phyloP scores from a whole-genome alignment of 148 eudicot genomes.

The Rhododendron henanense region DNA sequence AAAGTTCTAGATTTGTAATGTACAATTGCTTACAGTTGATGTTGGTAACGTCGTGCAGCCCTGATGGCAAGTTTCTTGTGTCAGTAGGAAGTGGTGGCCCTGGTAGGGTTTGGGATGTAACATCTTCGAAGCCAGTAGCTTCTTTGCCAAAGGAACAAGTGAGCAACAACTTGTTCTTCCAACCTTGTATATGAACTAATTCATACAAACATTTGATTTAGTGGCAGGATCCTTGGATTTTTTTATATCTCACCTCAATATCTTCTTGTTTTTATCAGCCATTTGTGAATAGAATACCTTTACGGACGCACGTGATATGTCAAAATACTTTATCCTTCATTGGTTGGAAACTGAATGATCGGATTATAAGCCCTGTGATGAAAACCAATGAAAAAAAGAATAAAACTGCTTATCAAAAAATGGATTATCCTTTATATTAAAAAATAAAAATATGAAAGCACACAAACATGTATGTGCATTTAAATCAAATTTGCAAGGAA shows the following conservation, averaged over 20 bases:
- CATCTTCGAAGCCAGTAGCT: conserved; percentile 48
- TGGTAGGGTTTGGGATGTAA: conserved; percentile 85
- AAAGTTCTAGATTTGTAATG: background rate
- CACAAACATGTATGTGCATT: too few species aligned
- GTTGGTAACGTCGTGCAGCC: conserved; percentile 43
- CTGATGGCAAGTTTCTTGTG: conserved; percentile 80
- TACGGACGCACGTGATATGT: background rate
- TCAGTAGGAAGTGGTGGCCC: conserved; percentile 84
- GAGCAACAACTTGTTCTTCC: conserved; percentile 20
- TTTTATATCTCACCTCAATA: background rate
- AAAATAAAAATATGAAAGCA: background rate
- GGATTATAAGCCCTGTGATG: background rate
- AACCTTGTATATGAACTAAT: background rate
- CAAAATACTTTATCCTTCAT: background rate
- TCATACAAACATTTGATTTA: background rate
- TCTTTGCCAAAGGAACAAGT: conserved; percentile 69
- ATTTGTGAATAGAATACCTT: background rate
- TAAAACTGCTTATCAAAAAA: background rate
- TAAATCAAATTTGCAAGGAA: background rate
- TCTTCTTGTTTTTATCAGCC: background rate
- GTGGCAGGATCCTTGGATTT: background rate
- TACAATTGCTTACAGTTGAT: background rate
- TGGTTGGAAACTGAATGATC: background rate
- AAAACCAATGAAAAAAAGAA: background rate
- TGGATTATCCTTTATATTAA: background rate